Evolutionary conservation across 805 yeast species (phyloP), one percentile per base, ranked within the genome.

Genomic region (Isabelozyma pseudorhagii): DNA sequence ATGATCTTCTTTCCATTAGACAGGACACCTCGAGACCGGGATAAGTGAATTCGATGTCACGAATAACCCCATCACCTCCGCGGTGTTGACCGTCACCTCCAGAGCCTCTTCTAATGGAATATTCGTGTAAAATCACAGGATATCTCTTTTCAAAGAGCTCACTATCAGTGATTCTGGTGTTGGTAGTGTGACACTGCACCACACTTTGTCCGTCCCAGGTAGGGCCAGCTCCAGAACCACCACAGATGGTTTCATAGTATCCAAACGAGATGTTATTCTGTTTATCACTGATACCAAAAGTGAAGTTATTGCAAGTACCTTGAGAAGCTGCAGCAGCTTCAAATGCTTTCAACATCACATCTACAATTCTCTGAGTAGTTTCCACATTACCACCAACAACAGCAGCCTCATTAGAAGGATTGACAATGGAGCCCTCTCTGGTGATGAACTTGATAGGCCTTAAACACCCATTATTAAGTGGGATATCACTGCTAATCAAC

Each of bases 181-280:
- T 91, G 27, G 97, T 92, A 85, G 93, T 91, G 65, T 91, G 94
- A 5, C 96, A 88, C 60, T 91, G 97, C 3, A 91, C 96, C n/a
- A 89, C 97, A 51, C 85, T 79, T 46, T 85, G 86, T 42, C 97
- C 97, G 57, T 86, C 70, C 92, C 96, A 90, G 2, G 83, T 83
- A 1, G 86, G 80, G 0, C 93, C 91, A 2, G 97, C 97, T 45
- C 97, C 97, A 42, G 91, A 87, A 0, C 97, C 97, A 51, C 97
- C 97, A 50, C 96, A 94, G 52, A 92, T 90, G 0, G 97, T 92
- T 64, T 91, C 97, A 64, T 91, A 91, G 65, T 91, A 91, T 0
- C 97, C 97, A 66, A 89, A 90, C 0, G 92, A 90, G 50, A 79
- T 75, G 8, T 69, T 65, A 50, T 79, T 78, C 9, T 54, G 54